A percentile compares a stretch with the other conserved stretches of the same genome.
Conservation (phyloP, 2,329 filamentous ascomycete species). For the Cordyceps sp. region DNA sequence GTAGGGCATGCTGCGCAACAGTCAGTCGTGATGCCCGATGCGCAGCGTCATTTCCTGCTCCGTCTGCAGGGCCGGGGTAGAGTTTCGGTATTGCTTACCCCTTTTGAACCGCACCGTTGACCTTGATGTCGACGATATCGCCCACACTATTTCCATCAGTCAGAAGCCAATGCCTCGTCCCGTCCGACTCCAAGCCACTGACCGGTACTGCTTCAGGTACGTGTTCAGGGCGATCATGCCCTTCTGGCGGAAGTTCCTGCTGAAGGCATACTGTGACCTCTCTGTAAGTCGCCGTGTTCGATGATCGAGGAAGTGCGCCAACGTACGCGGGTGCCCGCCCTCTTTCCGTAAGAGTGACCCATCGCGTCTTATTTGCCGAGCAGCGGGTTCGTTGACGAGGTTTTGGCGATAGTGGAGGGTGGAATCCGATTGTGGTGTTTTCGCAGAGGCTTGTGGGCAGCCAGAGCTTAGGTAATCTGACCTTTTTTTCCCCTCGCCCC, state of each 20-base stretch:
- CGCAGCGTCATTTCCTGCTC: background rate
- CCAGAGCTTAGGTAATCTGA: slow-evolving; percentile 19
- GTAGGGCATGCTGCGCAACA: slow-evolving; percentile 95
- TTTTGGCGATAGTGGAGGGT: slow-evolving; percentile 18
- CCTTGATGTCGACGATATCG: slow-evolving; percentile 97
- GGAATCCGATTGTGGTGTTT: slow-evolving; percentile 20
- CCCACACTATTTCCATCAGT: too few species aligned
- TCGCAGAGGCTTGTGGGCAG: slow-evolving; percentile 21
- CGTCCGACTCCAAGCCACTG: slow-evolving; percentile 10
- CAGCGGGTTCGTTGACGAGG: slow-evolving; percentile 23
- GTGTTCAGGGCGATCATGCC: slow-evolving; percentile 86
- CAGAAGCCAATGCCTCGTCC: too few species aligned
- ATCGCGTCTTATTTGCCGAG: slow-evolving; percentile 43
- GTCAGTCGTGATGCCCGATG: too few species aligned
- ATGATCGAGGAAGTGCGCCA: slow-evolving; percentile 1
- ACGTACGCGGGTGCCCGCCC: slow-evolving; percentile 71
- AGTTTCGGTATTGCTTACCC: slow-evolving; percentile 59
- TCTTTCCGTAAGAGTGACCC: slow-evolving; percentile 78
- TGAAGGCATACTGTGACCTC: slow-evolving; percentile 63
- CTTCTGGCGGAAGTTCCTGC: slow-evolving; percentile 85
- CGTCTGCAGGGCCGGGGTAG: too few species aligned
- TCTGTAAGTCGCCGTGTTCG: slow-evolving; percentile 10
- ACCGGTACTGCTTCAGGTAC: slow-evolving; percentile 90
- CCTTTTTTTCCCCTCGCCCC: slow-evolving; percentile 10
- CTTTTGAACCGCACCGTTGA: slow-evolving; percentile 97